phyloP scores from a whole-genome alignment of 306 rosid genomes.

The Vigna hirtella region DNA sequence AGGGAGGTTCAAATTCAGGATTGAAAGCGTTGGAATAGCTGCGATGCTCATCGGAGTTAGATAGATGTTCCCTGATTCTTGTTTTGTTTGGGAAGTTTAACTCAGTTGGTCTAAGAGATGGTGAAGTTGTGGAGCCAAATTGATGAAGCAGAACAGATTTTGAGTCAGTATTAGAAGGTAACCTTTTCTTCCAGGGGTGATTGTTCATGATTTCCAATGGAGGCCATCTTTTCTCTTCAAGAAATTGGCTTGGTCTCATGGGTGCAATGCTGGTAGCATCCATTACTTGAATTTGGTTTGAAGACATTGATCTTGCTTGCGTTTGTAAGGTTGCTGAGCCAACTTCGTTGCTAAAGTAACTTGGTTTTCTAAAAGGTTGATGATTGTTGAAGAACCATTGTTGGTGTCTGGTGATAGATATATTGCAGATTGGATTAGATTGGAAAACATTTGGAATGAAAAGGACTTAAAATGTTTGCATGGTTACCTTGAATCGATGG shows the following conservation, averaged over 20 bases:
- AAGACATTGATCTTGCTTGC: conserved; percentile 44
- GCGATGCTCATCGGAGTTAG: conserved; percentile 39
- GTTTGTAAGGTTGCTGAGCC: conserved; percentile 42
- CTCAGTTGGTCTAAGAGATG: conserved; percentile 43
- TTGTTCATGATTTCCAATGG: conserved; percentile 46
- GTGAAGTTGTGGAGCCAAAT: conserved; percentile 34
- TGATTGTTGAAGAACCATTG: conserved; percentile 49
- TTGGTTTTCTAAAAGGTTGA: conserved; percentile 46
- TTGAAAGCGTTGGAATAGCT: conserved; percentile 35
- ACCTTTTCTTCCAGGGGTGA: conserved; percentile 45
- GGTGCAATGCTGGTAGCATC: conserved; percentile 51
- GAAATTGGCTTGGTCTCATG: conserved; percentile 64
- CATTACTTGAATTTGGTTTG: conserved; percentile 38
- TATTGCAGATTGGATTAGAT: neutral
- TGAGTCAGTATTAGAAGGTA: conserved; percentile 29
- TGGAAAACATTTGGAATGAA: neutral
- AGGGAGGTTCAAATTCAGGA: conserved; percentile 53
- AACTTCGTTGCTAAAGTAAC: conserved; percentile 43
- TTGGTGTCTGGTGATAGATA: conserved; percentile 47
- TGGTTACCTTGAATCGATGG: conserved; percentile 51
- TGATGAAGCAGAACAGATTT: conserved; percentile 41
- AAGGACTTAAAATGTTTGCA: neutral
- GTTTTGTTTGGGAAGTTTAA: conserved; percentile 44
- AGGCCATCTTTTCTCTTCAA: conserved; percentile 63
- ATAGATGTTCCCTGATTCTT: conserved; percentile 35